phyloP scores from a whole-genome alignment of 2,329 filamentous ascomycete genomes.

The Fusarium albosuccineum region DNA sequence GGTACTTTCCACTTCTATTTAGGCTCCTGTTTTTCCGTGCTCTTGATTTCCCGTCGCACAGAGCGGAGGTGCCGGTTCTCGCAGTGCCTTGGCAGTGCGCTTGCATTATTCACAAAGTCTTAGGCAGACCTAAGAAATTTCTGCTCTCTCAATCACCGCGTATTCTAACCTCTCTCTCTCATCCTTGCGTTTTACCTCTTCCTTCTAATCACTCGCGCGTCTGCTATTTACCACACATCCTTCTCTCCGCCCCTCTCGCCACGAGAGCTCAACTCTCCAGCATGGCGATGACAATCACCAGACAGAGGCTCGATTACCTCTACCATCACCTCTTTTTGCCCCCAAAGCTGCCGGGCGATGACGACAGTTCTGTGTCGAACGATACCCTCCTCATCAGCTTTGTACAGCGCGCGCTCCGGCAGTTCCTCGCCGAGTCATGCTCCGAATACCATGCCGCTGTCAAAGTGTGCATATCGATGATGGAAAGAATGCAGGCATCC shows the following conservation, averaged over 20 bases:
- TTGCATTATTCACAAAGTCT: too few relatives aligned
- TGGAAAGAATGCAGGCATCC: conserved; percentile 17
- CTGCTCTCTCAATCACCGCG: too few relatives aligned
- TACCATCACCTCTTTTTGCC: conserved; percentile 51
- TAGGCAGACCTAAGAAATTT: too few relatives aligned
- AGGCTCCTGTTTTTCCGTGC: too few relatives aligned
- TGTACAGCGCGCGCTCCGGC: conserved; percentile 10
- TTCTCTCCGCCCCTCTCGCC: not conserved
- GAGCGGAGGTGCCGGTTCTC: too few relatives aligned
- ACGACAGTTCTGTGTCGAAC: conserved; percentile 16
- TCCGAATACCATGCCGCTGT: not conserved
- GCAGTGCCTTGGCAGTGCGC: too few relatives aligned
- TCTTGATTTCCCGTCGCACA: too few relatives aligned
- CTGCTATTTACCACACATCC: not conserved
- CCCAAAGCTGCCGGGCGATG: conserved; percentile 43
- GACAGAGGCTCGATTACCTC: conserved; percentile 17
- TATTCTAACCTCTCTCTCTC: not conserved
- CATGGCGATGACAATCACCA: not conserved
- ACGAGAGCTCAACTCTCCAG: not conserved
- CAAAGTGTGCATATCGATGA: conserved; percentile 19
- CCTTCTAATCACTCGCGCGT: too few relatives aligned
- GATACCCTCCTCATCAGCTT: conserved; percentile 14
- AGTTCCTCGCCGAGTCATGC: conserved; percentile 8
- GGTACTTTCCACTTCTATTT: too few relatives aligned
- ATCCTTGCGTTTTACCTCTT: not conserved